phyloP scores from a whole-genome alignment of 352 stramenopile genomes.

The Pythium guiyangense region DNA sequence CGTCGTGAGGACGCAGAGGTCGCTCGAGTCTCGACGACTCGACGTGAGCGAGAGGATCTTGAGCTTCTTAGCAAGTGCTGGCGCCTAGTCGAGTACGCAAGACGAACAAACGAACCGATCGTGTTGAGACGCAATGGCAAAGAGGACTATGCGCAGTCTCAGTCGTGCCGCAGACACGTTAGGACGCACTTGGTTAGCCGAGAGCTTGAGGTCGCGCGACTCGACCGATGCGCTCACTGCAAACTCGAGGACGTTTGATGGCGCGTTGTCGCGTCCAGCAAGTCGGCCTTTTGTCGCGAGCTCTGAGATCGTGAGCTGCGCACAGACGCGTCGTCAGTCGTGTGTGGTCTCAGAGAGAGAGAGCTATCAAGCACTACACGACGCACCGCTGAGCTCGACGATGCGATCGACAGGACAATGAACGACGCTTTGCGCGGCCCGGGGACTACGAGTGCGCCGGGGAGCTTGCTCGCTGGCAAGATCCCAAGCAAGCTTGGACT shows the following conservation, averaged over 20 bases:
- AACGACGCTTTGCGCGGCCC: conserved; percentile 42
- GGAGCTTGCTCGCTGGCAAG: conserved; percentile 46
- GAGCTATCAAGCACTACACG: background rate
- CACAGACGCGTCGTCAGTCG: background rate
- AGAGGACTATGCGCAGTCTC: too few species aligned
- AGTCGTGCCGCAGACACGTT: background rate
- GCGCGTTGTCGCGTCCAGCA: conserved; percentile 43
- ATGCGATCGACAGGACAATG: conserved; percentile 34
- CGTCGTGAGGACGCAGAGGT: conserved; percentile 53
- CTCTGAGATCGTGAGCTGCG: conserved; percentile 46
- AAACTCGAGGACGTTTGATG: conserved; percentile 57
- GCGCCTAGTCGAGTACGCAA: background rate
- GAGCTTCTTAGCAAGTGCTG: conserved; percentile 35
- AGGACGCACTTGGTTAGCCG: conserved; percentile 23
- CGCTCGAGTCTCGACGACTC: conserved; percentile 24
- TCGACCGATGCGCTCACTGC: conserved; percentile 33
- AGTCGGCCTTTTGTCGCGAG: conserved; percentile 50
- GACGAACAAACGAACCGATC: background rate
- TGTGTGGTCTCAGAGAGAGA: background rate
- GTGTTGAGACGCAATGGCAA: too few species aligned
- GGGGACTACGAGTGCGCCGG: conserved; percentile 34
- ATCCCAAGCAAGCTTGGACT: conserved; percentile 37
- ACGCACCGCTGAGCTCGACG: conserved; percentile 32
- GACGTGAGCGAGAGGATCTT: conserved; percentile 44
- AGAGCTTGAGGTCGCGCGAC: conserved; percentile 38